These are phyloP conservation scores for Glycine latifolia DNA, from an alignment of 306 rosid genomes.

Conservation along the genomic window DNA sequence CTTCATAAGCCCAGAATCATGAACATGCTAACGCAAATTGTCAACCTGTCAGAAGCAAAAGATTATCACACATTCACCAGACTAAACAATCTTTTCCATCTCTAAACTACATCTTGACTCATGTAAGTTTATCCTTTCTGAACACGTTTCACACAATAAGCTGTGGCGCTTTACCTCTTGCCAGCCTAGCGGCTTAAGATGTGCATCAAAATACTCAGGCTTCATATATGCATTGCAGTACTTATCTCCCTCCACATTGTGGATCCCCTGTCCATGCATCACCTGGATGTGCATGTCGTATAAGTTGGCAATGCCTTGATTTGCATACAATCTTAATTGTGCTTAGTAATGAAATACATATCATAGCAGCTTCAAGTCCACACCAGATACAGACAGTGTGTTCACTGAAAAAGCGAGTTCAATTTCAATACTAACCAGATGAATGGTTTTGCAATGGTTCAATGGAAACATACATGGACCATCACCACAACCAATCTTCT, in stretches of 20 bases:
- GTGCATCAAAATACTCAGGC: conserved; percentile 74
- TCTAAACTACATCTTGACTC: conserved; percentile 6
- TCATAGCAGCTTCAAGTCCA: conserved; percentile 32
- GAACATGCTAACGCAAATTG: conserved; percentile 48
- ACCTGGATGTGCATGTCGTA: conserved; percentile 58
- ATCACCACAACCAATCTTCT: conserved; percentile 61
- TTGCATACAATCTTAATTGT: conserved; percentile 33
- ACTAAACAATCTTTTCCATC: conserved; percentile 14
- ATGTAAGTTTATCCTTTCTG: conserved; percentile 17
- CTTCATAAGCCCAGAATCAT: conserved; percentile 47
- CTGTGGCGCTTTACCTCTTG: conserved; percentile 62
- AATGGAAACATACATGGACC: conserved; percentile 53
- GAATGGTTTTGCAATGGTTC: conserved; percentile 67
- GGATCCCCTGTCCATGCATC: conserved; percentile 90
- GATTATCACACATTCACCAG: conserved; percentile 14
- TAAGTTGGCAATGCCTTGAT: conserved; percentile 37
- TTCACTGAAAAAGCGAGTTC: background rate
- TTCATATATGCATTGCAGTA: conserved; percentile 61
- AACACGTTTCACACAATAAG: conserved; percentile 16
- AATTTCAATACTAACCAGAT: conserved; percentile 59
- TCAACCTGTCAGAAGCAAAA: conserved; percentile 47
- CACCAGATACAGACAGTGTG: background rate
- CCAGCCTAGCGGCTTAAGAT: conserved; percentile 82
- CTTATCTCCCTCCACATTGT: conserved; percentile 85
- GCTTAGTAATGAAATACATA: conserved; percentile 11